These are phyloP conservation scores for Phytophthora rubi DNA, from an alignment of 352 stramenopile species.

Conservation along the genomic window DNA sequence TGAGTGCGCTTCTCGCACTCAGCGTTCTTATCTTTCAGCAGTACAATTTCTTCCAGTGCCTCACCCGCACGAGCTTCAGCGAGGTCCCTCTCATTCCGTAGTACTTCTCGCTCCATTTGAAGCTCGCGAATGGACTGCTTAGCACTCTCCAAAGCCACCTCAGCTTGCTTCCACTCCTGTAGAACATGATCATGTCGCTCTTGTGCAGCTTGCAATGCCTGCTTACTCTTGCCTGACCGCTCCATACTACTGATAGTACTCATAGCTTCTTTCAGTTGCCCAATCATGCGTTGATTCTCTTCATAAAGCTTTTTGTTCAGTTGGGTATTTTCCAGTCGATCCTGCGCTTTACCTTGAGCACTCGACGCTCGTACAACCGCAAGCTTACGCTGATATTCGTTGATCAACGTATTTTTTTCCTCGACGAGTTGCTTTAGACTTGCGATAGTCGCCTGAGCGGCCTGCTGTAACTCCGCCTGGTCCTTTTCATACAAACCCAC, in stretches of 20 bases:
- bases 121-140: constrained; percentile 65
- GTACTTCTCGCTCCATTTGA: constrained; percentile 55
- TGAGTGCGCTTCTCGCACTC: constrained; percentile 46
- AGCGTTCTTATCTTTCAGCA: constrained; percentile 52
- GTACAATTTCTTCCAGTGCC: constrained; percentile 82
- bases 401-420: constrained; percentile 77
- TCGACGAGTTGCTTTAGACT: constrained; percentile 82
- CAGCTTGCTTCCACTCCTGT: constrained; percentile 77
- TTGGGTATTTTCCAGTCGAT: constrained; percentile 58
- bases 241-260: constrained; percentile 73
- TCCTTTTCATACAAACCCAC: constrained; percentile 82
- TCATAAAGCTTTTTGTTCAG: constrained; percentile 78
- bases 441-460: constrained; percentile 77
- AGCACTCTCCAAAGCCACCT: constrained; percentile 57
- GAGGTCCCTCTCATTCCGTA: constrained; percentile 69
- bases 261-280: constrained; percentile 71
- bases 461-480: constrained; percentile 73
- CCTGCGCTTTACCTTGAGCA: constrained; percentile 55
- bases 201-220: constrained; percentile 64
- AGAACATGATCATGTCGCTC: constrained; percentile 71
- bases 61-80: constrained; percentile 83
- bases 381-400: constrained; percentile 69
- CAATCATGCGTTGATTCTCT: constrained; percentile 82
- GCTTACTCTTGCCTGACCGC: constrained; percentile 57
- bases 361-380: constrained; percentile 51